These are phyloP conservation scores for Metarhizium robertsii DNA, from an alignment of 2,329 filamentous ascomycete species.

Conservation along the genomic window DNA sequence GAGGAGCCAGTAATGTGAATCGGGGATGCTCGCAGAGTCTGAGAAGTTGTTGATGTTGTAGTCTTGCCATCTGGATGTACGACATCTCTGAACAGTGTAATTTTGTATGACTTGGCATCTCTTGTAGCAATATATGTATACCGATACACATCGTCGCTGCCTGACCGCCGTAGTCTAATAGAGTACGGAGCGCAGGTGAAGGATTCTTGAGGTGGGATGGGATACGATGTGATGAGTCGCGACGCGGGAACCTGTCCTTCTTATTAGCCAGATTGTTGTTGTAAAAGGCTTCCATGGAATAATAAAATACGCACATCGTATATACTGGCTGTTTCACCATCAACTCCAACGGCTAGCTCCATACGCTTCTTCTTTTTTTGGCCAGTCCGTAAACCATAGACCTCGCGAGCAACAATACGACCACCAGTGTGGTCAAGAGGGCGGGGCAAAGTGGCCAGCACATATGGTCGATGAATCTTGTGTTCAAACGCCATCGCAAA, in stretches of 20 bases:
- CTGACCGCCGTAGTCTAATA: conserved; percentile 40
- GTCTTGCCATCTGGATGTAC: conserved; percentile 42
- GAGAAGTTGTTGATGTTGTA: conserved; percentile 38
- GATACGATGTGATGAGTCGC: conserved; percentile 56
- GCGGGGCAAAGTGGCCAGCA: conserved; percentile 49
- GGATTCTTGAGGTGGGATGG: conserved; percentile 53
- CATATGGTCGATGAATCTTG: conserved; percentile 55
- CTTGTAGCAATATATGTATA: conserved; percentile 53
- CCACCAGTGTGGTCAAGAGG: conserved; percentile 44
- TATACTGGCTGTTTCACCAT: conserved; percentile 56
- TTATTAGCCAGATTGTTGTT: conserved; percentile 2
- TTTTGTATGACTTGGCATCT: conserved; percentile 36
- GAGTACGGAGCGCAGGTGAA: conserved; percentile 56
- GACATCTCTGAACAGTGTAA: conserved; percentile 51
- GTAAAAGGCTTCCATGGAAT: neutral
- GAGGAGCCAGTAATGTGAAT: conserved; percentile 26
- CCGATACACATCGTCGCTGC: conserved; percentile 39
- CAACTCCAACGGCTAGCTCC: conserved; percentile 53
- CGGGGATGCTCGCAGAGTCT: conserved; percentile 29
- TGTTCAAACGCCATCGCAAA: conserved; percentile 47
- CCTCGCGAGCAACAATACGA: conserved; percentile 48
- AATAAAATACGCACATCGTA: conserved; percentile 45
- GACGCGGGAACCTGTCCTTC: conserved; percentile 45
- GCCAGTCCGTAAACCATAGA: conserved; percentile 48
- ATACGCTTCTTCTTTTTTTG: conserved; percentile 54